Evolutionary conservation across 305 asterid species (phyloP), one percentile per base, ranked within the genome.

Genomic region (Rubia tinctorum): DNA sequence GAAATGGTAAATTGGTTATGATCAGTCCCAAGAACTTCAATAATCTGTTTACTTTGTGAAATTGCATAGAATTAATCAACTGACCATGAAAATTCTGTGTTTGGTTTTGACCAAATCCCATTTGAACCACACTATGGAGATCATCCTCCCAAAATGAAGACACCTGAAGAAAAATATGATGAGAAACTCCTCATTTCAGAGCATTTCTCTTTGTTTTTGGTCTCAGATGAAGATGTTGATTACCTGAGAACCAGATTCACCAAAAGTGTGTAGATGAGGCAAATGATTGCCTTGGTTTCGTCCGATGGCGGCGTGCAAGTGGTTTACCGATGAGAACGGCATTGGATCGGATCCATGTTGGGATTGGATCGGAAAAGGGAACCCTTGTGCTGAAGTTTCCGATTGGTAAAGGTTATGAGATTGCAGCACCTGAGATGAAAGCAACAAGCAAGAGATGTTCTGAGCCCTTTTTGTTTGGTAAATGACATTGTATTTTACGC

Each of bases 81-180:
- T 73, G 53, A 90, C 97, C 92, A 23, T 85, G 90, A 75, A 84
- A 82, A 71, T 68, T 84, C 68, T 84, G 91, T 44, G 82, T 12
- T 56, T 82, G 86, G 77, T 84, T 82, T 86, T 87, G 93, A 66
- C 90, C 86, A 66, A 85, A 88, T 7, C 96, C 96, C 98, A 92
- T 92, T 81, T 87, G 97, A 78, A 94, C 97, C 71, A 94, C 80
- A 76, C 89, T 86, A 12, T 89, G 95, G 59, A 91, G 93, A 78
- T 94, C 98, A 69, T 90, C 95, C 70, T 89, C 97, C 93, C 92
- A 89, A 74, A 87, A 86, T 1, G 87, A 65, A 12, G 93, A 78
- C 27, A 78, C 88, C 98, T 93, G 69, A 68, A 75, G 37, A 7
- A 79, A 71, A 2, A 43, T 62, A 43, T 73, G 10, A 34, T 59